Conservation (phyloP, 257 asterid species). For the Gynochthodes officinalis region DNA sequence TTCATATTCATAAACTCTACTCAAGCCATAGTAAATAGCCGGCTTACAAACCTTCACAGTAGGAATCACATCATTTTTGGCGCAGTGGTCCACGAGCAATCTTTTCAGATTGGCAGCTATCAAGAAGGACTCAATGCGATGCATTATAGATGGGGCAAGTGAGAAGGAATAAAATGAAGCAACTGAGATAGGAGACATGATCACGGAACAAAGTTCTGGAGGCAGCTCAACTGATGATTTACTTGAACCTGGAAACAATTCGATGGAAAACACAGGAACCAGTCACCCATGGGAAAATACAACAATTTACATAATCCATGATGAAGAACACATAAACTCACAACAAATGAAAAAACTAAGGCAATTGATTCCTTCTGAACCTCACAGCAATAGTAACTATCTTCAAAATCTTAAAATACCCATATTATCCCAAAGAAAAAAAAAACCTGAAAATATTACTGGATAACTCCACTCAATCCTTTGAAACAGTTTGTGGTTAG, state of each 20-base stretch:
- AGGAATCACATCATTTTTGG: constrained; percentile 45
- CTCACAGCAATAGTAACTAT: background rate
- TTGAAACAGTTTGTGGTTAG: background rate
- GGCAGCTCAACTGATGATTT: constrained; percentile 59
- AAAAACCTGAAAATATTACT: background rate
- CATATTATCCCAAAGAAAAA: background rate
- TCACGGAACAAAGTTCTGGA: constrained; percentile 63
- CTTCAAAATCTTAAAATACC: background rate
- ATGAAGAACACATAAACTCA: background rate
- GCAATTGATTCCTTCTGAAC: background rate
- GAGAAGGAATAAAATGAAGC: constrained; percentile 60
- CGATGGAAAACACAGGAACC: background rate
- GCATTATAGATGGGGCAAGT: constrained; percentile 67
- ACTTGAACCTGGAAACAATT: constrained; percentile 38
- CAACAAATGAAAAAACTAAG: background rate
- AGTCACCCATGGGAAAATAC: background rate
- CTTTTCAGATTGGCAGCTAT: constrained; percentile 59
- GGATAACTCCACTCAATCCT: background rate
- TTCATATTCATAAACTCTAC: background rate
- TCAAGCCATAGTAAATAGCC: background rate
- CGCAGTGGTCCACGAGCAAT: constrained; percentile 42
- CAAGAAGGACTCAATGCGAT: constrained; percentile 73
- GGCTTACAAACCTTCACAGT: constrained; percentile 38
- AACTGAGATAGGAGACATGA: constrained; percentile 62
- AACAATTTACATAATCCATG: background rate